A percentile compares a stretch with the other conserved stretches of the same genome.
phyloP scores from a whole-genome alignment of 352 stramenopile genomes.

The Pythium sp. region DNA sequence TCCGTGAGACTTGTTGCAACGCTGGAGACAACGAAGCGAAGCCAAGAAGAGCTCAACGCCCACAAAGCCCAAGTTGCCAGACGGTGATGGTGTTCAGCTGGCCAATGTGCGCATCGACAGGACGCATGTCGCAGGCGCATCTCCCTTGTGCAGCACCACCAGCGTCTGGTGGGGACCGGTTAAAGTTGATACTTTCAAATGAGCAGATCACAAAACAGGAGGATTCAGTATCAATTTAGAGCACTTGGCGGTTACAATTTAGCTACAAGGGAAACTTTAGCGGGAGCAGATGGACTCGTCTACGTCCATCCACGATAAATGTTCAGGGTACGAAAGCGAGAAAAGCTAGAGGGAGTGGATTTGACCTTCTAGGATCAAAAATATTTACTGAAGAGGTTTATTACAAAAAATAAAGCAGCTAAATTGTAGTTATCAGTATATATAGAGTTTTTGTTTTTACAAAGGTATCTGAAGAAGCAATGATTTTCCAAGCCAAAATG shows the following conservation, averaged over 20 bases:
- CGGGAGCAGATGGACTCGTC: background rate
- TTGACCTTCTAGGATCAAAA: background rate
- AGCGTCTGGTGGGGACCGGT: background rate
- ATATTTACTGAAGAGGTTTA: background rate
- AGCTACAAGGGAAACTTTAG: background rate
- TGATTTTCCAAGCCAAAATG: no score
- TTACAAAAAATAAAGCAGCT: background rate
- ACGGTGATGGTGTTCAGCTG: background rate
- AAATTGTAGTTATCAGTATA: no score
- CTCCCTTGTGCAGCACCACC: background rate
- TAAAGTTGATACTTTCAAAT: background rate
- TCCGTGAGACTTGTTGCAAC: background rate
- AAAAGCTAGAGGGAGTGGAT: background rate
- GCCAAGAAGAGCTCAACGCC: background rate
- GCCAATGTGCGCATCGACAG: background rate
- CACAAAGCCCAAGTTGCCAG: background rate
- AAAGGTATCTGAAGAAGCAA: background rate
- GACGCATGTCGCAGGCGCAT: conserved; percentile 2
- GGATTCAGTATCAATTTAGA: background rate
- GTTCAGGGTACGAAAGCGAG: background rate
- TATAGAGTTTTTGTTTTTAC: background rate
- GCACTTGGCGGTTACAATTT: background rate
- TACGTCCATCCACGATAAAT: background rate
- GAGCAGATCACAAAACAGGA: background rate
- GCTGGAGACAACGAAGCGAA: background rate